These are phyloP conservation scores for Globomyces sp. DNA, from an alignment of 371 early-diverging fungal genomes.

Conservation along the genomic window DNA sequence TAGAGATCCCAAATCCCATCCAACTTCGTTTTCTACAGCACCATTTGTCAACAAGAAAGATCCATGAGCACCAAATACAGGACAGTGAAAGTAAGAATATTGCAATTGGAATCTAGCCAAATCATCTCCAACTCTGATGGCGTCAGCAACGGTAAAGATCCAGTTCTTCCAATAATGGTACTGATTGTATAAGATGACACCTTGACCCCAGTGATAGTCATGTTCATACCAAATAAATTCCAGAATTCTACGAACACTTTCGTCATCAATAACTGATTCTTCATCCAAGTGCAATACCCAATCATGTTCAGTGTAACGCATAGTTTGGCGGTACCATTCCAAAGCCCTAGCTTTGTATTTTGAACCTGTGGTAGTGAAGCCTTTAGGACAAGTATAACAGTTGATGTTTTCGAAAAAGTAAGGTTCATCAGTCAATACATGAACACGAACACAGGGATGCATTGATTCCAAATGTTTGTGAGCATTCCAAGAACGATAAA, in stretches of 20 bases:
- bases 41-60: conserved; percentile 53
- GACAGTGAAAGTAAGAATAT: conserved; percentile 52
- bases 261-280: conserved; percentile 55
- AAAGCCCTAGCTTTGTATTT: conserved; percentile 58
- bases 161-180: conserved; percentile 54
- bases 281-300: conserved; percentile 57
- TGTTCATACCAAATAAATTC: conserved; percentile 54
- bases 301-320: conserved; percentile 51
- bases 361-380: conserved; percentile 36
- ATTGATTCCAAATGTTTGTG: conserved; percentile 54
- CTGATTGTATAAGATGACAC: conserved; percentile 57
- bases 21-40: conserved; percentile 50
- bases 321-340: conserved; percentile 55
- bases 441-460: conserved; percentile 53
- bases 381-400: conserved; percentile 57
- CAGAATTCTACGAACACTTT: conserved; percentile 40
- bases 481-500: conserved; percentile 52
- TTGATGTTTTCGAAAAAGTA: conserved; percentile 57
- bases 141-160: conserved; percentile 55
- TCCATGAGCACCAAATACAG: conserved; percentile 55
- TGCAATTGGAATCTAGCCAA: conserved; percentile 52
- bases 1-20: conserved; percentile 52
- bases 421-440: conserved; percentile 57
- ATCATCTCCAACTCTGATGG: conserved; percentile 56
- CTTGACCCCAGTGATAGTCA: conserved; percentile 52